Conservation (phyloP, 305 asterid species). For the Fraxinus latifolia region DNA sequence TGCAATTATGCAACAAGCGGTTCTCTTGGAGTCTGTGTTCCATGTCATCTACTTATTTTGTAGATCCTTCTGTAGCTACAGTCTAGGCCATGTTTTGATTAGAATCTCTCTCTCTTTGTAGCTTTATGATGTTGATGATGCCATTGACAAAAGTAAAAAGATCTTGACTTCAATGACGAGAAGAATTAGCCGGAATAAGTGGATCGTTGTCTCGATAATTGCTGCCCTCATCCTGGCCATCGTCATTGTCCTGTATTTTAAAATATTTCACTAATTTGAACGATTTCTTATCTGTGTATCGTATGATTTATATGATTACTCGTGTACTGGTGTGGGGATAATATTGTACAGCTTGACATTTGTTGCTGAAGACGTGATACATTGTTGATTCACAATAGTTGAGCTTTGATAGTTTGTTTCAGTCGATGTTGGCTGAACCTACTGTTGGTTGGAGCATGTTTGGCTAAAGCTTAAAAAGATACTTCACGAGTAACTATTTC, state of each 20-base stretch:
- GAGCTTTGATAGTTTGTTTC: background rate
- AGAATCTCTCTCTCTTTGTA: conserved; percentile 29
- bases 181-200: conserved; percentile 81
- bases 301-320: conserved; percentile 16
- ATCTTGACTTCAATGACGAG: conserved; percentile 74
- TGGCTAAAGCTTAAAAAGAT: background rate
- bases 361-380: conserved; percentile 20
- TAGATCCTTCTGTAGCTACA: background rate
- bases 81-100: background rate
- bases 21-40: background rate
- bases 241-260: conserved; percentile 64
- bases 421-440: background rate
- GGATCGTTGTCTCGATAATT: conserved; percentile 72
- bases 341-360: conserved; percentile 32
- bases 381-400: background rate
- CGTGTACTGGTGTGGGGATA: conserved; percentile 16
- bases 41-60: background rate
- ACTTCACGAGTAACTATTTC: background rate
- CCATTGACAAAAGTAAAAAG: conserved; percentile 80
- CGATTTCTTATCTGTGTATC: conserved; percentile 23
- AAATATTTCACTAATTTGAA: conserved; percentile 45
- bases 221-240: conserved; percentile 72
- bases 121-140: conserved; percentile 88
- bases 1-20: background rate
- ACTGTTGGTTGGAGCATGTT: background rate